These are phyloP conservation scores for Aegilops speltoides DNA, from an alignment of 176 grass and related monocot genomes.

Conservation along the genomic window DNA sequence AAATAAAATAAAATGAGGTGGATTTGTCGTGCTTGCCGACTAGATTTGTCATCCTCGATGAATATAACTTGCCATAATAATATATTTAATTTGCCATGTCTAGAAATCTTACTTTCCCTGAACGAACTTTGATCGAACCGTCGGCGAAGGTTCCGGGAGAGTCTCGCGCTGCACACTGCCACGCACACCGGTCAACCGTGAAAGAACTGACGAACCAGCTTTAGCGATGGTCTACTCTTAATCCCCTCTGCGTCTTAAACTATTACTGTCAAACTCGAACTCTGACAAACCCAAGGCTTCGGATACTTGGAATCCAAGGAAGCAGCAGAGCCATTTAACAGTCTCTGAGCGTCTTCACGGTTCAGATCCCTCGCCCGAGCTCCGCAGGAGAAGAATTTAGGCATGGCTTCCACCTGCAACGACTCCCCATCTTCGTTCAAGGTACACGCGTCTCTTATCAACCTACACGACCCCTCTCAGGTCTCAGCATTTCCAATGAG, in stretches of 20 bases:
- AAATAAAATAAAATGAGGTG: too few relatives aligned
- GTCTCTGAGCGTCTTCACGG: not conserved
- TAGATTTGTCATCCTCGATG: too few relatives aligned
- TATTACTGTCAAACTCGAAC: not conserved
- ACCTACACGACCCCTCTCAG: not conserved
- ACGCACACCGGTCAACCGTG: not conserved
- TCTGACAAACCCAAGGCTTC: not conserved
- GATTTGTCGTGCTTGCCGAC: too few relatives aligned
- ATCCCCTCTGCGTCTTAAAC: not conserved
- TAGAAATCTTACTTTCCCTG: too few relatives aligned
- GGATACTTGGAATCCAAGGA: slow-evolving; percentile 20
- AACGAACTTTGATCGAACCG: too few relatives aligned
- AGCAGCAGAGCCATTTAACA: not conserved
- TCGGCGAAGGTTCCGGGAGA: not conserved
- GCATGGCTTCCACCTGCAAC: not conserved
- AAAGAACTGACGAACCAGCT: not conserved
- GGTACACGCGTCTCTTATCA: not conserved
- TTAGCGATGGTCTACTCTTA: not conserved
- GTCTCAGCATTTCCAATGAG: not conserved
- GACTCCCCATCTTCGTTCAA: not conserved
- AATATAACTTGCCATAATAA: too few relatives aligned
- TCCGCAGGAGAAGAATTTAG: not conserved
- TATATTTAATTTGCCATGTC: too few relatives aligned
- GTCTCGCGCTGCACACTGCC: not conserved
- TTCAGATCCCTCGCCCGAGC: not conserved